Conservation (phyloP, 352 stramenopile species). For the Pythium insidiosum region DNA sequence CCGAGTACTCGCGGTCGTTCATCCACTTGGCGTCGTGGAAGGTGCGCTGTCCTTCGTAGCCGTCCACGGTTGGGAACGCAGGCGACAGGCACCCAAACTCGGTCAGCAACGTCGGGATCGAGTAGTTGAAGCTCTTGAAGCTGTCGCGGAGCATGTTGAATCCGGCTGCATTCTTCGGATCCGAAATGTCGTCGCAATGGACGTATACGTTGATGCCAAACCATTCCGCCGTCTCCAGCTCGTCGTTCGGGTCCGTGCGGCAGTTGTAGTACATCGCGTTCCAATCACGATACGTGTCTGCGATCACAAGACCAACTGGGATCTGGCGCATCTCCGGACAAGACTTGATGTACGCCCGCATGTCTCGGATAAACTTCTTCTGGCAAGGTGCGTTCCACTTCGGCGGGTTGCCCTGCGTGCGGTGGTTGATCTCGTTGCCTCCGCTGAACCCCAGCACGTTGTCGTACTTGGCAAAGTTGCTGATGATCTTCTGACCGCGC, state of each 20-base stretch:
- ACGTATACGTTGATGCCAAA: constrained; percentile 84
- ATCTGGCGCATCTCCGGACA: constrained; percentile 55
- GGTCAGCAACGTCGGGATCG: constrained; percentile 45
- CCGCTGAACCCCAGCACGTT: constrained; percentile 76
- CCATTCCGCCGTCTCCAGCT: constrained; percentile 72
- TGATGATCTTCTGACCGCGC: constrained; percentile 74
- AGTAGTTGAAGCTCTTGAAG: constrained; percentile 57
- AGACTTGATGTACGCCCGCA: constrained; percentile 59
- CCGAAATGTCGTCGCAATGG: constrained; percentile 52
- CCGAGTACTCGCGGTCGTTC: constrained; percentile 32
- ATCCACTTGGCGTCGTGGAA: constrained; percentile 69
- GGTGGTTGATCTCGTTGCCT: constrained; percentile 82
- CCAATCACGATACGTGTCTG: constrained; percentile 43
- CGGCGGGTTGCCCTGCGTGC: constrained; percentile 27
- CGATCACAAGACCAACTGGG: constrained; percentile 67
- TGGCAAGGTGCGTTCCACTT: constrained; percentile 75
- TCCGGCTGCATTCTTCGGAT: constrained; percentile 32
- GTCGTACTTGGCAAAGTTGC: constrained; percentile 72
- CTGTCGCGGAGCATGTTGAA: constrained; percentile 52
- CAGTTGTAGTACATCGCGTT: constrained; percentile 84
- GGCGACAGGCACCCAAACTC: constrained; percentile 51
- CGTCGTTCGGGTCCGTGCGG: constrained; percentile 41
- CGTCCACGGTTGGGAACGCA: constrained; percentile 40
- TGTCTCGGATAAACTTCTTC: constrained; percentile 87
- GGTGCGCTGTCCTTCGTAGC: constrained; percentile 66